Evolutionary conservation across 176 grass and related monocot genomes (phyloP).

Genomic region (Typha latifolia): DNA sequence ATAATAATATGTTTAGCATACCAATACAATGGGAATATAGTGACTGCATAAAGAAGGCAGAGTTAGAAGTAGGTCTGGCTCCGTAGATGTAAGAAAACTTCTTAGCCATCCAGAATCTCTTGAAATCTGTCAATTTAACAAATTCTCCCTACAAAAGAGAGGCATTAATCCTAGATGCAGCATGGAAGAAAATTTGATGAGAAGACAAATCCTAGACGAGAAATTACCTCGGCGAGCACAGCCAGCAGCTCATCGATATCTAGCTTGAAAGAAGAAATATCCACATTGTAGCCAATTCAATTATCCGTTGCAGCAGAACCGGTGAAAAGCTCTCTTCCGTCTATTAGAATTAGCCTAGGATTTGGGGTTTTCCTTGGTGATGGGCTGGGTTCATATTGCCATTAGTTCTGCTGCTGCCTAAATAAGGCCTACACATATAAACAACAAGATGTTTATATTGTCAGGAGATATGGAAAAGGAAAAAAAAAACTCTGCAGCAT

Average conservation of each 20-base stretch:
- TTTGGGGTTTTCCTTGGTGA: too few species aligned
- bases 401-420: too few species aligned
- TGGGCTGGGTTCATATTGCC: too few species aligned
- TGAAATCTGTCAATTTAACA: constrained; percentile 41
- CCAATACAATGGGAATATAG: constrained; percentile 65
- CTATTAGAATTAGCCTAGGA: too few species aligned
- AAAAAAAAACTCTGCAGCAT: too few species aligned
- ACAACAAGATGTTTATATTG: too few species aligned
- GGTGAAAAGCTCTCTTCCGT: too few species aligned
- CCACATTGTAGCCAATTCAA: constrained; percentile 17
- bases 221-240: constrained; percentile 39
- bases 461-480: too few species aligned
- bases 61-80: constrained; percentile 47
- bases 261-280: constrained; percentile 65
- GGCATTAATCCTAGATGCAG: neutral
- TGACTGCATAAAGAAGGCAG: constrained; percentile 79
- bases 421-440: too few species aligned
- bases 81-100: constrained; percentile 83
- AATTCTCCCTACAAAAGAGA: constrained; percentile 37
- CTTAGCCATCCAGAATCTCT: constrained; percentile 58
- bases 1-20: constrained; percentile 10
- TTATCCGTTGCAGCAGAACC: too few species aligned
- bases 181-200: neutral
- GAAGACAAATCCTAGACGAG: neutral
- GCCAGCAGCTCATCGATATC: constrained; percentile 72